phyloP scores from a whole-genome alignment of 768 basidiomycete genomes.

The Phanerochaete sordida region DNA sequence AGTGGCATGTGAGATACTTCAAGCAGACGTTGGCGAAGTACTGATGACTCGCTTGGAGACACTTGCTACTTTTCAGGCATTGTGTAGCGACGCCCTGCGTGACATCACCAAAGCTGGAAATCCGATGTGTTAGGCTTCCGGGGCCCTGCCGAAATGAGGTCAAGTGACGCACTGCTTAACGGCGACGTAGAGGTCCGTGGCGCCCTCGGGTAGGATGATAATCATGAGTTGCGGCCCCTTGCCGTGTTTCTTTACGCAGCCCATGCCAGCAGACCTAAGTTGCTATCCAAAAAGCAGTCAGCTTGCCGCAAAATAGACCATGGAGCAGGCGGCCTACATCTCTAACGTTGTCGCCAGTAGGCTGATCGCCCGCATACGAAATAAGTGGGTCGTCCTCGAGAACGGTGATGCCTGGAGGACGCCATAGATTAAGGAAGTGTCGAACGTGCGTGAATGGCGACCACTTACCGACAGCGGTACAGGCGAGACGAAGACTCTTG shows the following conservation, averaged over 20 bases:
- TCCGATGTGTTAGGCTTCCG: constrained; percentile 1
- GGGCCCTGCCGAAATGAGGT: background rate
- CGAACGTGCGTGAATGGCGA: background rate
- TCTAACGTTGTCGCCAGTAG: constrained; percentile 37
- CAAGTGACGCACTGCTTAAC: constrained; percentile 64
- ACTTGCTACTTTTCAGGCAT: constrained; percentile 67
- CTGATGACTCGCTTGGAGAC: constrained; percentile 63
- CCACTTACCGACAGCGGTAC: constrained; percentile 55
- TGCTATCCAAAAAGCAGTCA: constrained; percentile 27
- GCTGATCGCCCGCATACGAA: constrained; percentile 54
- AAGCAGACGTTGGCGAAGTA: constrained; percentile 80
- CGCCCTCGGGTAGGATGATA: constrained; percentile 68
- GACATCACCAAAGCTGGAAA: constrained; percentile 66
- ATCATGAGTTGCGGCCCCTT: constrained; percentile 56
- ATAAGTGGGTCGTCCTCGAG: constrained; percentile 41
- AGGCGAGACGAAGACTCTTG: constrained; percentile 44
- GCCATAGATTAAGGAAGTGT: background rate
- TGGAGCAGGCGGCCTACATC: constrained; percentile 29
- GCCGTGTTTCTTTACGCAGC: constrained; percentile 37
- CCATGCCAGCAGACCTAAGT: constrained; percentile 48
- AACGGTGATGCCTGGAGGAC: constrained; percentile 53
- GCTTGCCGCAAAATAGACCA: background rate
- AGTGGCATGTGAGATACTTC: constrained; percentile 46
- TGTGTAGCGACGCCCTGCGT: constrained; percentile 73
- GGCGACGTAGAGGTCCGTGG: constrained; percentile 71